Base-by-base conservation (phyloP, 768 basidiomycete genomes). In the Lyophyllum semitale region DNA sequence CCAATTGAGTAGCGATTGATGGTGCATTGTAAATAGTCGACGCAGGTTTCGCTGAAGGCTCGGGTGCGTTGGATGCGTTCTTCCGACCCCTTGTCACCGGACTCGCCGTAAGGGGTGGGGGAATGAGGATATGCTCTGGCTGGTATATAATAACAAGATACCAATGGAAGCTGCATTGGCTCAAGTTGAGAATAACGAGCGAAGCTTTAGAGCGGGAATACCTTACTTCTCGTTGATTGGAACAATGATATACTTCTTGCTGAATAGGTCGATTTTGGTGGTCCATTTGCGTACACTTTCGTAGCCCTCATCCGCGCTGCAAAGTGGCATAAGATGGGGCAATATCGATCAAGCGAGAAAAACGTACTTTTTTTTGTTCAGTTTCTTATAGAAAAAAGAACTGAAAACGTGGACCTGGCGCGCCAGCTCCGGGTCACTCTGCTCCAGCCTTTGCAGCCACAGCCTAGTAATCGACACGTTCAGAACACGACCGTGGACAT, bases 331-430 rank as follows among this genome's bases (percentile, higher is more conserved):
- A 32, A 64, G 53, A 35, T 8, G 20, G 51, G 26, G 13, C 38
- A 3, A 18, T 41, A 38, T 22, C 8, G 23, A n/a, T 18, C 5
- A 48, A 27, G 29, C n/a, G 38, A 35, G 9, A 27, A 47, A 32
- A 23, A 66, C 76, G 35, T 66, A 87, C 85, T 78, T 82, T 67
- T 83, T 89, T 50, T 81, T 80, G 54, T 87, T 88, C 25, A 99
- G 73, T 70, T 97, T 96, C 76, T 95, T 93, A 77, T 95, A 98
- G 72, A 99, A 98, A 73, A 98, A 99, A 0, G 95, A 95, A 69
- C 88, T 98, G 77, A 98, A 98, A 4, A 98, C 82, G 64, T 98
- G 88, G 1, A 95, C 78, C 61, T 91, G 81, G 2, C 85, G 80
- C 1, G 85, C 90, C 4, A 91, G 71, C 15, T 77, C 78, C 2